Conservation (phyloP, 108 stramenopile species). For the Nannochloropsis salina region DNA sequence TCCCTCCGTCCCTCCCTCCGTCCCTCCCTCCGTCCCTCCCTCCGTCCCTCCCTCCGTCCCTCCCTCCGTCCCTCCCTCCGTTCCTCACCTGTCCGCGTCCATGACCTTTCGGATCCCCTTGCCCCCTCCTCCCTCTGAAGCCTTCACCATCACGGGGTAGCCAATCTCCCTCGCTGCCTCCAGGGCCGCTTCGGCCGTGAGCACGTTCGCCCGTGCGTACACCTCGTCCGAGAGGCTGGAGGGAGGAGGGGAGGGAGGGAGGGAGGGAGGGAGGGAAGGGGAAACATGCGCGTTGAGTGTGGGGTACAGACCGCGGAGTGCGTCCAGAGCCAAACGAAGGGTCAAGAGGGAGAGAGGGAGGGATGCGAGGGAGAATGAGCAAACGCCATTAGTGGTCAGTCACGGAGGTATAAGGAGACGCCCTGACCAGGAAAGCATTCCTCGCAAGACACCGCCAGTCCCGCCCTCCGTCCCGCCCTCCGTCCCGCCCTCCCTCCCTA, state of each 20-base stretch:
- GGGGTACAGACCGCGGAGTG: too few species aligned
- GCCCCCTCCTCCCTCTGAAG: constrained; percentile 97
- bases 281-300: too few species aligned
- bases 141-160: constrained; percentile 99
- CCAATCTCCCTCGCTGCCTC: constrained; percentile 76
- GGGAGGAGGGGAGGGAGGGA: constrained; percentile 6
- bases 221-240: constrained; percentile 65
- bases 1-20: constrained; percentile 57
- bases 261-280: constrained; percentile 11
- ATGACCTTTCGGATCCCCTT: constrained; percentile 92
- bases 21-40: background rate
- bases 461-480: background rate
- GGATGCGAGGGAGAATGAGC: too few species aligned
- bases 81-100: constrained; percentile 22
- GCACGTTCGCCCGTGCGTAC: constrained; percentile 76
- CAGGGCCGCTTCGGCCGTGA: constrained; percentile 66
- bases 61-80: background rate
- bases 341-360: too few species aligned
- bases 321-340: too few species aligned
- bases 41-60: background rate
- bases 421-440: background rate
- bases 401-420: too few species aligned
- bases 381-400: too few species aligned
- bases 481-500: background rate
- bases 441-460: background rate